These are phyloP conservation scores for Penicillium waksmanii DNA, from an alignment of 495 filamentous ascomycete genomes.

Conservation along the genomic window DNA sequence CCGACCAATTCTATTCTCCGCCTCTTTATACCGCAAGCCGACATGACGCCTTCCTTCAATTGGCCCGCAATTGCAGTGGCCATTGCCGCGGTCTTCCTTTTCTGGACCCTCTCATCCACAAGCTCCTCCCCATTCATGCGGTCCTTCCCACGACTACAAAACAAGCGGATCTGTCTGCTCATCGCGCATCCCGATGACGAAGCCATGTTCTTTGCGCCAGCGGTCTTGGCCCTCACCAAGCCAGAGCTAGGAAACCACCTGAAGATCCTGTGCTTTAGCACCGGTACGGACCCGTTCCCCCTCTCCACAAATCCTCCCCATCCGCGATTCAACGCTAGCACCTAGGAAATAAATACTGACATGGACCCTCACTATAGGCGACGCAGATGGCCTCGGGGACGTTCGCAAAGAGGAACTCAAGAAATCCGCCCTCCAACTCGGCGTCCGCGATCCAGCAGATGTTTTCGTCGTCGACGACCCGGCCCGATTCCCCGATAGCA, in stretches of 20 bases:
- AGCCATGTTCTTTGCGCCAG: slow-evolving; percentile 98
- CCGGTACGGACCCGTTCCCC: slow-evolving; percentile 51
- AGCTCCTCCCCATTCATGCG: slow-evolving; percentile 64
- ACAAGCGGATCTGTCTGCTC: slow-evolving; percentile 83
- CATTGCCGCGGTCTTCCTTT: slow-evolving; percentile 40
- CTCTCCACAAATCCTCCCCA: not conserved
- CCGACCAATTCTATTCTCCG: not conserved
- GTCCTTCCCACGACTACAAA: slow-evolving; percentile 69
- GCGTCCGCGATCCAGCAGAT: slow-evolving; percentile 71
- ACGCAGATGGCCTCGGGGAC: slow-evolving; percentile 85
- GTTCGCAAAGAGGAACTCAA: slow-evolving; percentile 81
- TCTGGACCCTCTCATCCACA: slow-evolving; percentile 55
- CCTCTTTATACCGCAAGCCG: not conserved
- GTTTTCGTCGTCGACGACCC: slow-evolving; percentile 81
- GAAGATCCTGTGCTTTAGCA: slow-evolving; percentile 91
- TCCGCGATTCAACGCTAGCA: not conserved
- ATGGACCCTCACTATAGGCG: slow-evolving; percentile 48
- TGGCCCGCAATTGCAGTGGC: slow-evolving; percentile 38
- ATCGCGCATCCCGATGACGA: slow-evolving; percentile 99
- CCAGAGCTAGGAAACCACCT: slow-evolving; percentile 81
- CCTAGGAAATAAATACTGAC: not conserved
- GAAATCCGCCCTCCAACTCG: slow-evolving; percentile 73
- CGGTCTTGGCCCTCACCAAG: slow-evolving; percentile 76
- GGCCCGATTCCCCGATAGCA: slow-evolving; percentile 80
- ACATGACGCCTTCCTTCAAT: slow-evolving; percentile 21